Conservation (phyloP, 78 protist species). For the Dictyostelium brefeldianum region DNA sequence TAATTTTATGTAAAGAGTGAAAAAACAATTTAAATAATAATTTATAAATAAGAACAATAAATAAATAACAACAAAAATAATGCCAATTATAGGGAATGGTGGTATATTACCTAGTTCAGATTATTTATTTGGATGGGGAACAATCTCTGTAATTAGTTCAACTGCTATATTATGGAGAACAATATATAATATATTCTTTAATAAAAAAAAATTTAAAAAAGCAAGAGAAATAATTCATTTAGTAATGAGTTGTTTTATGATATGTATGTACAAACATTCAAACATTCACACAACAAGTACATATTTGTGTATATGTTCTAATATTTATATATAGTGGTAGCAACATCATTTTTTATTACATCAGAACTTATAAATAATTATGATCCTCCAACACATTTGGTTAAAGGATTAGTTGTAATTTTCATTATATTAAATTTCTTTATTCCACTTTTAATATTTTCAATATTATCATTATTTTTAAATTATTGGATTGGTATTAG, state of each 20-base stretch:
- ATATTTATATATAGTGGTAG: too few species aligned
- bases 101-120: neutral
- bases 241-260: conserved; percentile 2
- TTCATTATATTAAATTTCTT: conserved; percentile 16
- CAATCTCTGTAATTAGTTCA: neutral
- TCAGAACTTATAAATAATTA: neutral
- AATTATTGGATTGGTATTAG: conserved; percentile 22
- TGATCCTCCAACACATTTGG: neutral
- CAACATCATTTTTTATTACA: conserved; percentile 18
- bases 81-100: conserved; percentile 18
- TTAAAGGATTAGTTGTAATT: neutral
- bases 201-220: neutral
- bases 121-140: conserved; percentile 15
- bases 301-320: too few species aligned
- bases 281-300: too few species aligned
- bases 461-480: conserved; percentile 16
- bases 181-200: neutral
- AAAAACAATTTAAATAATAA: neutral
- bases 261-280: too few species aligned
- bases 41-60: neutral
- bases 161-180: conserved; percentile 4
- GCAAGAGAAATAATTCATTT: conserved; percentile 5
- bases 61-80: neutral
- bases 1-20: neutral
- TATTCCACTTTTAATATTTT: conserved; percentile 22